A percentile compares a stretch with the other conserved stretches of the same genome.
Conservation (phyloP, 306 rosid species). For the Quercus parvula region DNA sequence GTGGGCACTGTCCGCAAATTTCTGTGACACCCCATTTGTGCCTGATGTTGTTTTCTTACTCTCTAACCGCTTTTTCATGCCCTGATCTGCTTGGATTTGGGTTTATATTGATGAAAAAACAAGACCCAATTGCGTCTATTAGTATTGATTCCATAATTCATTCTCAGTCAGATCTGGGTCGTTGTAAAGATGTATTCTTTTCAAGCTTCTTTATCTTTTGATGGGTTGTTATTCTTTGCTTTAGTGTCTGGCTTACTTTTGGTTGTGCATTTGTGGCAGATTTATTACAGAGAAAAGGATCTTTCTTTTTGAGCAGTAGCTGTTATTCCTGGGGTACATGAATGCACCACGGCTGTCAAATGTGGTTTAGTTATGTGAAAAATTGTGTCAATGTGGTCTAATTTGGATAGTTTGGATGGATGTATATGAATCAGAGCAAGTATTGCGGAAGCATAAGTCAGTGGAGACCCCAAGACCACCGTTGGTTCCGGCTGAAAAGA, state of each 20-base stretch:
- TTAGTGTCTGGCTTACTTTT: constrained; percentile 47
- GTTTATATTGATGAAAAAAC: constrained; percentile 29
- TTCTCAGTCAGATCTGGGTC: constrained; percentile 57
- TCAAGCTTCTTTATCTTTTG: constrained; percentile 19
- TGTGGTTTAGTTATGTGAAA: constrained; percentile 42
- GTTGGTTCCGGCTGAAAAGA: constrained; percentile 71
- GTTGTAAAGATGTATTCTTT: constrained; percentile 68
- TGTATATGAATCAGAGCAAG: constrained; percentile 61
- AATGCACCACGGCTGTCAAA: constrained; percentile 36
- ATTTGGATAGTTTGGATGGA: constrained; percentile 87
- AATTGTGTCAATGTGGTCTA: constrained; percentile 70
- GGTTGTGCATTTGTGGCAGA: constrained; percentile 54
- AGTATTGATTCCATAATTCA: constrained; percentile 33
- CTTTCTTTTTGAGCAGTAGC: constrained; percentile 46
- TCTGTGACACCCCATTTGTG: constrained; percentile 34
- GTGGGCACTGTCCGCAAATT: constrained; percentile 59
- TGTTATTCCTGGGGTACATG: constrained; percentile 39
- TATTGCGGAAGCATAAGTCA: constrained; percentile 53
- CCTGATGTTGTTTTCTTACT: constrained; percentile 42
- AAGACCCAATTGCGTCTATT: constrained; percentile 41
- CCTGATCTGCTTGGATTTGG: constrained; percentile 60
- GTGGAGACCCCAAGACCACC: constrained; percentile 54
- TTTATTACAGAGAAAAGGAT: constrained; percentile 71
- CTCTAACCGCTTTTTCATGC: constrained; percentile 39
- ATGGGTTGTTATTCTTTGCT: constrained; percentile 51